These are phyloP conservation scores for Amylocystis lapponica DNA, from an alignment of 768 basidiomycete genomes.

Conservation along the genomic window DNA sequence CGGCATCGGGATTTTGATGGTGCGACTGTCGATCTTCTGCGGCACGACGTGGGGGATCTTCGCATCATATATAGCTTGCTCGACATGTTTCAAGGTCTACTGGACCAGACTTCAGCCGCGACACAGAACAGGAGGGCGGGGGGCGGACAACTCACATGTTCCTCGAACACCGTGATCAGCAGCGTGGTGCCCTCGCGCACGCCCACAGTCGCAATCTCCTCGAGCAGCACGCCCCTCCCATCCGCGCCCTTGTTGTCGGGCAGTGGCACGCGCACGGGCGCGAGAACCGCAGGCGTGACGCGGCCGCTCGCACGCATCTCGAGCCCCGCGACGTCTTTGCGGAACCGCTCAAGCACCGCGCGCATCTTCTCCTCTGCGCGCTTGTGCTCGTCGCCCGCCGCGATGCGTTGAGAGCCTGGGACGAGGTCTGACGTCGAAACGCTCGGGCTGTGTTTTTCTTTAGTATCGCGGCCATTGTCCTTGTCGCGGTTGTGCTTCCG, in stretches of 20 bases:
- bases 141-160: slow-evolving; percentile 46
- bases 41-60: slow-evolving; percentile 69
- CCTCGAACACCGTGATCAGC: slow-evolving; percentile 73
- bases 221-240: slow-evolving; percentile 31
- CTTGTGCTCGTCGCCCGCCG: slow-evolving; percentile 52
- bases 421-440: slow-evolving; percentile 52
- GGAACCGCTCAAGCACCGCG: slow-evolving; percentile 62
- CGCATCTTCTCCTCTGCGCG: slow-evolving; percentile 63
- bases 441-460: slow-evolving; percentile 3
- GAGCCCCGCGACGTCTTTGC: slow-evolving; percentile 67
- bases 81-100: slow-evolving; percentile 74
- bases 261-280: slow-evolving; percentile 57
- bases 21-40: slow-evolving; percentile 62
- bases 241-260: slow-evolving; percentile 29
- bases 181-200: slow-evolving; percentile 72
- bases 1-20: slow-evolving; percentile 75
- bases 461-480: no score
- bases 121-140: background rate
- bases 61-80: slow-evolving; percentile 70
- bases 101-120: slow-evolving; percentile 12
- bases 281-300: slow-evolving; percentile 65
- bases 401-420: slow-evolving; percentile 62
- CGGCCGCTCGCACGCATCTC: slow-evolving; percentile 73
- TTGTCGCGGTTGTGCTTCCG: no score
- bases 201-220: slow-evolving; percentile 76